These are phyloP conservation scores for Termitomyces sp. DNA, from an alignment of 768 basidiomycete species.

Conservation along the genomic window DNA sequence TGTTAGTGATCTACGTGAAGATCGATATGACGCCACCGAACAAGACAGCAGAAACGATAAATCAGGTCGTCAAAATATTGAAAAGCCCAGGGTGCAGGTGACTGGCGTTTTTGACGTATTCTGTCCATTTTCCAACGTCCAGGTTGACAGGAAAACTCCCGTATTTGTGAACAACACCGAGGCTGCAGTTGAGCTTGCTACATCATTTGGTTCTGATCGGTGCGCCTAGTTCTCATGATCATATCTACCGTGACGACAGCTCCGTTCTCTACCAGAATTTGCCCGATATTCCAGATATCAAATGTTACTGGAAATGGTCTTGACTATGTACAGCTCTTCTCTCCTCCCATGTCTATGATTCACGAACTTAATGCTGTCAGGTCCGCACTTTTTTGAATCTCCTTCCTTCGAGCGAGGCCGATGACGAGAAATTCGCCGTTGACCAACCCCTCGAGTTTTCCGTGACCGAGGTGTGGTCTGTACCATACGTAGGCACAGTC, in stretches of 20 bases:
- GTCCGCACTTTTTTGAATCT: constrained; percentile 88
- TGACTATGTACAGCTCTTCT: constrained; percentile 47
- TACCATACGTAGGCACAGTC: constrained; percentile 81
- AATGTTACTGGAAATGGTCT: constrained; percentile 95
- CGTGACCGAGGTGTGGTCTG: constrained; percentile 83
- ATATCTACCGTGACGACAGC: neutral
- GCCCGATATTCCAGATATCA: constrained; percentile 87
- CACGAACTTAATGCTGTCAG: constrained; percentile 25
- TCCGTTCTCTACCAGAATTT: constrained; percentile 47
- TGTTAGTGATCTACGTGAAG: constrained; percentile 26
- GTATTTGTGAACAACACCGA: constrained; percentile 83
- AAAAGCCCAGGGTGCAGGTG: constrained; percentile 90
- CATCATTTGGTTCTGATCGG: constrained; percentile 70
- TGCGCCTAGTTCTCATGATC: constrained; percentile 21
- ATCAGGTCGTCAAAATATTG: constrained; percentile 89
- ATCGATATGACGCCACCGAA: constrained; percentile 98
- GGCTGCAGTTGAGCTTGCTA: constrained; percentile 72
- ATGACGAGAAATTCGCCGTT: constrained; percentile 71
- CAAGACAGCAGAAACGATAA: constrained; percentile 84
- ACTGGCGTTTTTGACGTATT: constrained; percentile 12
- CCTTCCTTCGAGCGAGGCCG: constrained; percentile 81
- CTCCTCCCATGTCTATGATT: neutral
- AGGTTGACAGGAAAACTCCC: constrained; percentile 58
- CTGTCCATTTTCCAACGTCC: neutral
- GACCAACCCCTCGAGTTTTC: constrained; percentile 86